Base-by-base conservation (phyloP, 495 filamentous ascomycete species). In the Glonium stellatum region DNA sequence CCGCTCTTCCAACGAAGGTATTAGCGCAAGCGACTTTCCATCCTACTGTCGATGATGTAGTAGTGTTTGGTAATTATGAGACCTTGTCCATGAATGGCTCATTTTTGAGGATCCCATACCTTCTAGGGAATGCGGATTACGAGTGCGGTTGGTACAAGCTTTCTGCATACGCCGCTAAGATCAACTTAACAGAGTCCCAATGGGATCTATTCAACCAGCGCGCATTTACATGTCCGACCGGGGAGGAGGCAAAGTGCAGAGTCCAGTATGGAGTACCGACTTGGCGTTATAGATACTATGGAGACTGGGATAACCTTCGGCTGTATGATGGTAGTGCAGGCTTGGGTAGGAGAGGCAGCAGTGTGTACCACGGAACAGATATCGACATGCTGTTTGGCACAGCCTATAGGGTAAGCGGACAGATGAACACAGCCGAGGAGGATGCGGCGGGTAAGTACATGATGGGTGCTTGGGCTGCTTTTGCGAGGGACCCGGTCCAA, bases 1-100 rank as follows among this genome's bases (percentile, higher is more conserved):
- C 53, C 0, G 49, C 64, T 18, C 67, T 68, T 13, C 65, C 70
- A 22, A 56, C 57, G 0, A 54, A 54, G 15, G 68, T 69, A 6
- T 57, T 70, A 13, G 60, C 56, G 9, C 62, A 63, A 25, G 70
- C 74, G 0, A 61, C 66, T 4, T 82, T 81, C 67, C 71, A 75
- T 49, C 78, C 79, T 1, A 78, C 76, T 0, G 67, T 75, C 25
- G 80, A 82, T 60, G 67, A 72, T 6, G 61, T 65, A 0, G 71
- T 73, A 12, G 78, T 82, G 2, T 83, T 82, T 61, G 60, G 58
- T 12, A 67, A 82, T 56, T 80, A 82, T 68, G 61, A 47, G 5
- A 67, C 59, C 27, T 60, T 58, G 53, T 73, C 69, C n/a, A 61
- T 58, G 8, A 62, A 68, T 15, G 73, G 74, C 9, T 63, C 66